phyloP scores from a whole-genome alignment of 306 rosid genomes.

The Acacia crassicarpa region DNA sequence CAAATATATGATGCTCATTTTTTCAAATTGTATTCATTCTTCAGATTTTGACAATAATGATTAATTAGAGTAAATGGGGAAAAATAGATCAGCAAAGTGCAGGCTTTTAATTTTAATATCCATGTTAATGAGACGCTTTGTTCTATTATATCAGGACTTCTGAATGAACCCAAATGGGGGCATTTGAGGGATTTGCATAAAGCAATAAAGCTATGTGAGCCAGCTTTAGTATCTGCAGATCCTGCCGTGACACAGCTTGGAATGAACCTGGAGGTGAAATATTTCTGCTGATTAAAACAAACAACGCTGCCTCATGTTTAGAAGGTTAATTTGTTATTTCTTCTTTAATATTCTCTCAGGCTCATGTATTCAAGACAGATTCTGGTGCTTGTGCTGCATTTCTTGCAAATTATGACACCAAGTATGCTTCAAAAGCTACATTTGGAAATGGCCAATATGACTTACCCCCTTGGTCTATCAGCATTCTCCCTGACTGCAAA shows the following conservation, averaged over 20 bases:
- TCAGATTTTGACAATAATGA: background rate
- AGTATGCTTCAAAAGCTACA: slow-evolving; percentile 49
- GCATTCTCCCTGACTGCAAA: slow-evolving; percentile 96
- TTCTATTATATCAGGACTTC: slow-evolving; percentile 57
- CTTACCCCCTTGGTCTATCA: slow-evolving; percentile 90
- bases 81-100: background rate
- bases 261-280: slow-evolving; percentile 64
- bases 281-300: slow-evolving; percentile 21
- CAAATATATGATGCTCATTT: slow-evolving; percentile 27
- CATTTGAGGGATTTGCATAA: slow-evolving; percentile 82
- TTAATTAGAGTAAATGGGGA: background rate
- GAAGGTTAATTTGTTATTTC: slow-evolving; percentile 12
- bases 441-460: slow-evolving; percentile 68
- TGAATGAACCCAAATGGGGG: slow-evolving; percentile 86
- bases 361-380: slow-evolving; percentile 66
- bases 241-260: slow-evolving; percentile 70
- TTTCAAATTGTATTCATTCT: slow-evolving; percentile 5
- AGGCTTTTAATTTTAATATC: background rate
- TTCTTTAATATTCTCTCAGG: slow-evolving; percentile 42
- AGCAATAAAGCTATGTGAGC: slow-evolving; percentile 77
- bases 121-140: slow-evolving; percentile 14
- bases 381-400: slow-evolving; percentile 79
- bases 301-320: background rate
- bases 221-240: slow-evolving; percentile 69
- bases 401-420: slow-evolving; percentile 75